Evolutionary conservation across 306 rosid species (phyloP).

Genomic region (Cyclanthera cordifolia): DNA sequence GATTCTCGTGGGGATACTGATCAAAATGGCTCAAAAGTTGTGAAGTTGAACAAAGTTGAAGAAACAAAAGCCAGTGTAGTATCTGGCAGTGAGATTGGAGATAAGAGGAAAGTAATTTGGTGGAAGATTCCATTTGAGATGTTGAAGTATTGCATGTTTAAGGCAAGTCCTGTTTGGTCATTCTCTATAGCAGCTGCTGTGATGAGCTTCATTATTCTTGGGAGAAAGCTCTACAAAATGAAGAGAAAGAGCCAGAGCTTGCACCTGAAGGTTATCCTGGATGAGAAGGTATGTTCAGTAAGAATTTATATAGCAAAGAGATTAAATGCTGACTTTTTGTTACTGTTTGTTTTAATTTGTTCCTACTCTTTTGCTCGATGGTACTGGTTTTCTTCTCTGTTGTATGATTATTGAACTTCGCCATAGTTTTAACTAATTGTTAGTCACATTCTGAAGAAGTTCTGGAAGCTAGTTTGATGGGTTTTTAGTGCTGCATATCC

Average conservation of each 20-base stretch:
- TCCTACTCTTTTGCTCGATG: too few species aligned
- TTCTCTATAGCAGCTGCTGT: constrained; percentile 72
- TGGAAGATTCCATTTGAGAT: constrained; percentile 88
- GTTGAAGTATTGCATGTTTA: constrained; percentile 54
- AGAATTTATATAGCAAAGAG: background rate
- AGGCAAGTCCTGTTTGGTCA: constrained; percentile 70
- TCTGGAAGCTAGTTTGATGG: background rate
- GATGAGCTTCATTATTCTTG: constrained; percentile 57
- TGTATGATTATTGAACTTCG: background rate
- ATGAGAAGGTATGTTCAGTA: constrained; percentile 54
- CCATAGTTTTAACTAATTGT: background rate
- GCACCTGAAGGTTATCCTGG: constrained; percentile 72
- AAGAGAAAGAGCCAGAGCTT: constrained; percentile 61
- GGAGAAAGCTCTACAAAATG: constrained; percentile 58
- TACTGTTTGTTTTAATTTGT: too few species aligned
- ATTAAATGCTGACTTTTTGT: background rate
- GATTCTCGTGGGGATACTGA: constrained; percentile 27
- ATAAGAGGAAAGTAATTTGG: constrained; percentile 43
- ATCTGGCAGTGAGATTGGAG: constrained; percentile 22
- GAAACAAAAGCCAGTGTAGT: constrained; percentile 21
- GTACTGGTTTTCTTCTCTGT: too few species aligned
- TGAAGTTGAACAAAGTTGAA: constrained; percentile 13
- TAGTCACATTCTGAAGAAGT: too few species aligned
- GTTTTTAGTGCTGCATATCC: background rate
- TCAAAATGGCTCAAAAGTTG: constrained; percentile 12